These are phyloP conservation scores for Echria macrotheca DNA, from an alignment of 495 filamentous ascomycete genomes.

Conservation along the genomic window DNA sequence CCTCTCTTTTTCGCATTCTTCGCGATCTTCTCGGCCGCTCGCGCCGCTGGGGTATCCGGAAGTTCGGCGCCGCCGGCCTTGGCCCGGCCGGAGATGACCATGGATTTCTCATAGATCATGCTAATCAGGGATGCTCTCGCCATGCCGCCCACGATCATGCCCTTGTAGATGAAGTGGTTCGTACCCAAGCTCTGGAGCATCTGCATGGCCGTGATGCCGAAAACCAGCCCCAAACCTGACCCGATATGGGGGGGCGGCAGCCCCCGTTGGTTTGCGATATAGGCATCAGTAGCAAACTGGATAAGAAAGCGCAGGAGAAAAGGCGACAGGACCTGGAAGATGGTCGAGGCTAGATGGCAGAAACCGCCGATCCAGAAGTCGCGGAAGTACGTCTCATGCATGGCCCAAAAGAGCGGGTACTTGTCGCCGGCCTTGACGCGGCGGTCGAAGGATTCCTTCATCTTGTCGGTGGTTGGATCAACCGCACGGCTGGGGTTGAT, in stretches of 20 bases:
- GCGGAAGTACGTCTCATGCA: conserved; percentile 80
- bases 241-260: conserved; percentile 55
- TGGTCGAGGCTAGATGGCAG: conserved; percentile 65
- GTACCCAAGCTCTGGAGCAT: conserved; percentile 62
- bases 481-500: conserved; percentile 78
- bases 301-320: conserved; percentile 73
- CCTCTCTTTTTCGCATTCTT: conserved; percentile 37
- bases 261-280: conserved; percentile 48
- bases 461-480: conserved; percentile 56
- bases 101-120: conserved; percentile 73
- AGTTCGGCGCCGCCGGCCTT: conserved; percentile 57
- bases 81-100: conserved; percentile 73
- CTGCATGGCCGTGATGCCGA: conserved; percentile 76
- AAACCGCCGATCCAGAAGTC: conserved; percentile 81
- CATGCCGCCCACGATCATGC: conserved; percentile 77
- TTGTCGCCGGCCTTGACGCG: conserved; percentile 62
- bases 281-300: conserved; percentile 73
- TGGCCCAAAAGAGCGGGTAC: conserved; percentile 68
- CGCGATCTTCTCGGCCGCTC: conserved; percentile 27
- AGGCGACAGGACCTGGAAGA: conserved; percentile 68
- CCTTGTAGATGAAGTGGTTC: conserved; percentile 77
- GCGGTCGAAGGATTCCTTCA: conserved; percentile 61
- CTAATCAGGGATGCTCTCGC: conserved; percentile 67
- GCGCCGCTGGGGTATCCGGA: conserved; percentile 26
- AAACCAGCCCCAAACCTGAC: conserved; percentile 63